phyloP scores from a whole-genome alignment of 2,329 filamentous ascomycete genomes.

The Penicillium concentricum region DNA sequence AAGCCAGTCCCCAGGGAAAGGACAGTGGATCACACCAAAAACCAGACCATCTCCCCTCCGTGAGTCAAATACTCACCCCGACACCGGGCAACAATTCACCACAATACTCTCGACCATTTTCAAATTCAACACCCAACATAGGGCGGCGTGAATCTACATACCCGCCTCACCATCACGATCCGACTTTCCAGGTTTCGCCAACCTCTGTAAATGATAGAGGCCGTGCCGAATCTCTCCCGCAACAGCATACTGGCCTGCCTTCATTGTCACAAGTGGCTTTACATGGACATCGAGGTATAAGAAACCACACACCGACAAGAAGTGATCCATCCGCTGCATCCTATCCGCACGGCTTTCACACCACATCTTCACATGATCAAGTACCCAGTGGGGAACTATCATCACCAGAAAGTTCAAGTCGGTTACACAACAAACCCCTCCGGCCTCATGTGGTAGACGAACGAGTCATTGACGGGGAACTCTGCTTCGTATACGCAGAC shows the following conservation, averaged over 20 bases:
- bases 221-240: constrained; percentile 20
- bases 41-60: constrained; percentile 39
- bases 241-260: constrained; percentile 27
- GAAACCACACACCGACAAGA: constrained; percentile 19
- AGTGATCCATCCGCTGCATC: constrained; percentile 19
- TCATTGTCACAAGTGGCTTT: constrained; percentile 33
- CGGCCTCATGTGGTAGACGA: constrained; percentile 42
- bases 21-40: constrained; percentile 6
- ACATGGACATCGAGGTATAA: constrained; percentile 21
- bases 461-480: constrained; percentile 63
- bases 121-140: constrained; percentile 14
- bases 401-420: constrained; percentile 16
- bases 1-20: constrained; percentile 22
- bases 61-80: constrained; percentile 42
- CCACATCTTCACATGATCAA: constrained; percentile 16
- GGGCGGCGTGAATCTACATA: constrained; percentile 20
- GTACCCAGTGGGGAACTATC: constrained; percentile 11
- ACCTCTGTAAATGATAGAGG: constrained; percentile 17
- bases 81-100: constrained; percentile 27
- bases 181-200: constrained; percentile 14
- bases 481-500: constrained; percentile 85
- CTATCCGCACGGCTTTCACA: constrained; percentile 21
- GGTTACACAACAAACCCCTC: constrained; percentile 17
- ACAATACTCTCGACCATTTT: constrained; percentile 29
- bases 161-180: constrained; percentile 23